phyloP scores from a whole-genome alignment of 768 basidiomycete species.

The Butyriboletus loyo region DNA sequence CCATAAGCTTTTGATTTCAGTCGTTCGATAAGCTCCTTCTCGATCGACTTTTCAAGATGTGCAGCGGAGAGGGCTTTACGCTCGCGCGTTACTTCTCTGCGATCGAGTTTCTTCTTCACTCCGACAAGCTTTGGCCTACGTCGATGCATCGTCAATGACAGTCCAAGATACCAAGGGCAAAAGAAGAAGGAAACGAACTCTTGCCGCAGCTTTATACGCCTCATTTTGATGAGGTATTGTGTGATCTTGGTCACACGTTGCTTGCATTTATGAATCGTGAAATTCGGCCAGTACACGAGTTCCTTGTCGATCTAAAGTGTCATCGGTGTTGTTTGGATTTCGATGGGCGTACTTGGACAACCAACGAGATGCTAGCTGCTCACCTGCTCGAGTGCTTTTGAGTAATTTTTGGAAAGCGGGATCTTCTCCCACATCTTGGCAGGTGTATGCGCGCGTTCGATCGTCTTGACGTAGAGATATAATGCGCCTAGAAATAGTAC shows the following conservation, averaged over 20 bases:
- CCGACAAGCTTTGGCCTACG: conserved; percentile 86
- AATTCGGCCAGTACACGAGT: conserved; percentile 98
- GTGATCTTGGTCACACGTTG: conserved; percentile 99
- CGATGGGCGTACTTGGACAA: neutral
- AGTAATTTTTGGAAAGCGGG: conserved; percentile 89
- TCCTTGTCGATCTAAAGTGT: conserved; percentile 81
- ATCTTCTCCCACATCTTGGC: conserved; percentile 98
- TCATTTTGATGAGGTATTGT: conserved; percentile 98
- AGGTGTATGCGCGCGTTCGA: conserved; percentile 94
- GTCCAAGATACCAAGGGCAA: neutral
- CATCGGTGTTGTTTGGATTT: neutral
- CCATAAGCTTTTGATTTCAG: conserved; percentile 98
- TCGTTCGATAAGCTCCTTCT: conserved; percentile 93
- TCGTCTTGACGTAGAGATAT: conserved; percentile 96
- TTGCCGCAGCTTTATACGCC: conserved; percentile 79
- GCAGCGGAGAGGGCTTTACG: conserved; percentile 96
- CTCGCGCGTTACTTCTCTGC: conserved; percentile 88
- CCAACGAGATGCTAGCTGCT: conserved; percentile 21
- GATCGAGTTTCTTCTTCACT: conserved; percentile 95
- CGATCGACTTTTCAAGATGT: conserved; percentile 90
- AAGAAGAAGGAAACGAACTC: conserved; percentile 54
- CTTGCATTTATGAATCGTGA: conserved; percentile 98
- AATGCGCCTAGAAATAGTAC: conserved; percentile 54
- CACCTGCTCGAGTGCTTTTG: conserved; percentile 93
- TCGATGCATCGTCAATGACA: neutral